A percentile compares a stretch with the other conserved stretches of the same genome.
Conservation (phyloP, 2,329 filamentous ascomycete genomes). For the Colletotrichum horii region DNA sequence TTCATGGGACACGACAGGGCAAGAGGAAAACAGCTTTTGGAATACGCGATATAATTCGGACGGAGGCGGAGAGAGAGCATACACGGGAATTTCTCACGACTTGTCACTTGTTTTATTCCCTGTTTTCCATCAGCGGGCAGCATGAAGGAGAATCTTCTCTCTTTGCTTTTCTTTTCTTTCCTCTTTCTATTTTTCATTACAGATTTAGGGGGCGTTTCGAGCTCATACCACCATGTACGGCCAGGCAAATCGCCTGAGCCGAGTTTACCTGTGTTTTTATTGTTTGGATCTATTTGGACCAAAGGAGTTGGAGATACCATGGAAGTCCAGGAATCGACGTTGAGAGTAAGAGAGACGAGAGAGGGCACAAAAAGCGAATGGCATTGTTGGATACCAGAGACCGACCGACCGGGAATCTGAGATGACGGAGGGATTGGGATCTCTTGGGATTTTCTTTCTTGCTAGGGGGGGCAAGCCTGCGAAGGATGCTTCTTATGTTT, state of each 20-base stretch:
- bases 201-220: neutral
- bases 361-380: neutral
- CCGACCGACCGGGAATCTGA: neutral
- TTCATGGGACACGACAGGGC: slow-evolving; percentile 15
- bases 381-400: neutral
- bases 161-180: slow-evolving; percentile 4
- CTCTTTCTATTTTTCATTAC: neutral
- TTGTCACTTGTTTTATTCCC: slow-evolving; percentile 16
- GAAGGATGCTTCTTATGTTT: neutral
- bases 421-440: neutral
- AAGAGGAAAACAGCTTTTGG: neutral
- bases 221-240: neutral
- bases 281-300: neutral
- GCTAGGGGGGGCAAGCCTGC: neutral
- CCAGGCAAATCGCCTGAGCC: neutral
- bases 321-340: slow-evolving; percentile 2
- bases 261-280: neutral
- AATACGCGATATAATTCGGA: slow-evolving; percentile 6
- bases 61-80: neutral
- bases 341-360: neutral
- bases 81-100: slow-evolving; percentile 11
- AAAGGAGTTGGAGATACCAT: slow-evolving; percentile 21
- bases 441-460: neutral
- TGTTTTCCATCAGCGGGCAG: slow-evolving; percentile 15
- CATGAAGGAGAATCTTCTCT: slow-evolving; percentile 2